Conservation (phyloP, 257 asterid species). For the Fraxinus americana region DNA sequence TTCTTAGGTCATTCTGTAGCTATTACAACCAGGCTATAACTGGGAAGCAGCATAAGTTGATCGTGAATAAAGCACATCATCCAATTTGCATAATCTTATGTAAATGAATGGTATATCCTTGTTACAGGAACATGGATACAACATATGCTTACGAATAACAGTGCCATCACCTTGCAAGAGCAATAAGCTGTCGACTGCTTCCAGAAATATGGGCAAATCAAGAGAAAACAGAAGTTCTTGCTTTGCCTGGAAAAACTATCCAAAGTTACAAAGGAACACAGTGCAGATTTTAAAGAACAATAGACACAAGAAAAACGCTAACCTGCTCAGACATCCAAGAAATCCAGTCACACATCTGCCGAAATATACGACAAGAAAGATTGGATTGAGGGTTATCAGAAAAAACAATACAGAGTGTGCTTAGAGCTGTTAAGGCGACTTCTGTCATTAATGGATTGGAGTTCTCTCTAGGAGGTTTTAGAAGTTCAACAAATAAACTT, state of each 20-base stretch:
- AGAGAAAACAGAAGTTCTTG: constrained; percentile 42
- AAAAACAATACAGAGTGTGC: constrained; percentile 72
- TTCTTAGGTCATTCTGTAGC: background rate
- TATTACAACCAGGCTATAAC: background rate
- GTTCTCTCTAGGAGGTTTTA: constrained; percentile 65
- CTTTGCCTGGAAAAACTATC: constrained; percentile 56
- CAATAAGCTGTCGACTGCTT: constrained; percentile 72
- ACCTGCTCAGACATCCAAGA: constrained; percentile 89
- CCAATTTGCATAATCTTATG: background rate
- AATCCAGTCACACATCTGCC: constrained; percentile 69
- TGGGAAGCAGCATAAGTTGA: constrained; percentile 12
- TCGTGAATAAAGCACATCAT: constrained; percentile 12
- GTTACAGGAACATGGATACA: background rate
- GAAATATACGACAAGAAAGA: constrained; percentile 55
- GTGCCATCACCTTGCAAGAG: constrained; percentile 58
- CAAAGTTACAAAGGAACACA: constrained; percentile 25
- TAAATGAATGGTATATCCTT: background rate
- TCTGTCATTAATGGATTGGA: constrained; percentile 49
- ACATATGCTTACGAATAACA: constrained; percentile 14
- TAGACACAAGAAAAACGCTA: constrained; percentile 24
- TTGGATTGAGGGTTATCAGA: constrained; percentile 59
- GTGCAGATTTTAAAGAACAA: constrained; percentile 23
- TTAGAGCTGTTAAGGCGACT: constrained; percentile 65
- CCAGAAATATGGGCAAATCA: constrained; percentile 67
- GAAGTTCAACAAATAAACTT: constrained; percentile 58